Base-by-base conservation (phyloP, 306 rosid species). In the Begonia fuchsioides region DNA sequence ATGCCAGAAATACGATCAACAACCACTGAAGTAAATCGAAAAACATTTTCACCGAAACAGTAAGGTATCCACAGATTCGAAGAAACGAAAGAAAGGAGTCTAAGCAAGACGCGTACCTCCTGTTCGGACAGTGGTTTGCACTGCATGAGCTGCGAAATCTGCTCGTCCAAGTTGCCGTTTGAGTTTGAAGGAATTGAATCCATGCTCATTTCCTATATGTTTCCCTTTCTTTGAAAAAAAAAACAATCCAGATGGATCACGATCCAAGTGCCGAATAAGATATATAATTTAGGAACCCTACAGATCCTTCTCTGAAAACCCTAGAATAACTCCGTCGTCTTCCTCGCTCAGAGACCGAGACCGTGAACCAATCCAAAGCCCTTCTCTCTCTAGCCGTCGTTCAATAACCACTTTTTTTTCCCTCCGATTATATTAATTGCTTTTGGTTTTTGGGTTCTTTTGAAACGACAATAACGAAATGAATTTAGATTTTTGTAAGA, bases 81-180 rank as follows among this genome's bases (percentile, higher is more conserved):
- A 8, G 40, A 40, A n/a, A 35, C 3, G 9, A 50, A 43, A 38
- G 50, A 5, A n/a, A 32, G 1, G 18, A 47, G 10, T 10, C 17
- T 10, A 49, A 12, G 15, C 11, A 16, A 13, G 49, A 20, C 49
- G 49, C 53, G 35, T 26, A 84, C 95, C 94, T 90, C 94, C 65
- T 76, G 97, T 52, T 90, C 97, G 39, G 94, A 81, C 76, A 90
- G 65, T 44, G 97, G 97, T 61, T 90, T 90, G 95, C 97, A 90
- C 77, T 90, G 93, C 97, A 90, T 76, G 69, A 90, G 95, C 82
- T 79, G 95, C 47, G 97, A 60, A 81, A 90, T 90, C 87, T 90
- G 77, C 61, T 90, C 82, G 50, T 90, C 95, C 53, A 90, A 81
- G 66, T 85, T 79, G 32, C 95, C 93, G 63, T 72, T 87, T 3